These are phyloP conservation scores for Puccinia horiana DNA, from an alignment of 1,284 basidiomycete species.

Conservation along the genomic window DNA sequence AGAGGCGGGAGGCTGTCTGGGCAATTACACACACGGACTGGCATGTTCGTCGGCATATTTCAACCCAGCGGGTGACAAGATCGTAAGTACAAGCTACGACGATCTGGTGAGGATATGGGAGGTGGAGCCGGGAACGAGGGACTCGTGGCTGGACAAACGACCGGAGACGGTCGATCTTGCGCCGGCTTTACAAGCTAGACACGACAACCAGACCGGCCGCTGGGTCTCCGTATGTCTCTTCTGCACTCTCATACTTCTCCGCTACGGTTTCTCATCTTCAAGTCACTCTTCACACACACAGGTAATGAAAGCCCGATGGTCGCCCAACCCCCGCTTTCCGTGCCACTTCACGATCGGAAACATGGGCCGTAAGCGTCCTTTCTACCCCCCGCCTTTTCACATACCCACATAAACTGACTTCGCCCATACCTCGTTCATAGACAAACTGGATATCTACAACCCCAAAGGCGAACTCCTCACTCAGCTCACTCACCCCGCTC, in stretches of 20 bases:
- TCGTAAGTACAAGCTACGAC: constrained; percentile 45
- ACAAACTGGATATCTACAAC: constrained; percentile 38
- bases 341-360: constrained; percentile 42
- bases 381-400: neutral
- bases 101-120: constrained; percentile 38
- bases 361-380: constrained; percentile 31
- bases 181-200: constrained; percentile 14
- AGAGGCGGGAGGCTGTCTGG: constrained; percentile 7
- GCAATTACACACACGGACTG: constrained; percentile 28
- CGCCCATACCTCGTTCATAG: neutral
- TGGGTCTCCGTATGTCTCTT: constrained; percentile 38
- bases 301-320: constrained; percentile 47
- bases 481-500: constrained; percentile 21
- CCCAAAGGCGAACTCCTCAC: constrained; percentile 35
- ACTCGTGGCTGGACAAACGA: neutral
- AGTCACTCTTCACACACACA: neutral
- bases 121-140: neutral
- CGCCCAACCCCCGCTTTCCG: constrained; percentile 30
- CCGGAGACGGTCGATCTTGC: neutral
- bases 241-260: neutral
- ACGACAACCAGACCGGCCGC: constrained; percentile 46
- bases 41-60: constrained; percentile 47
- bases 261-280: neutral
- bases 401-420: neutral
- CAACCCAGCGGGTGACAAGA: constrained; percentile 2